Base-by-base conservation (phyloP, 2,329 filamentous ascomycete genomes). In the Xylaria sp. region DNA sequence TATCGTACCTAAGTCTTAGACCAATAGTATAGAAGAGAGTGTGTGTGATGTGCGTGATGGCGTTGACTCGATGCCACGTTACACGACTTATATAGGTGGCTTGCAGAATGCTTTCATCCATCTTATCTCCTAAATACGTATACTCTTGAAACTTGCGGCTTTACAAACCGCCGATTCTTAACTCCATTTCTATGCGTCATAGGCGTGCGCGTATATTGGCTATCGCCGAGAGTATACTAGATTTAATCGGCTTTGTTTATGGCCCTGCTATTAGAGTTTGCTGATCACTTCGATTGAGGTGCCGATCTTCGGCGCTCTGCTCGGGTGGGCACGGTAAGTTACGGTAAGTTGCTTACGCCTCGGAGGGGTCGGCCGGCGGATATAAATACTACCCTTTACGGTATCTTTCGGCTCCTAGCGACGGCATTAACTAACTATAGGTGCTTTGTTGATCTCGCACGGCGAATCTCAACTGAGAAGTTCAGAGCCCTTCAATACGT, bases 111-210 rank as follows among this genome's bases (percentile, higher is more conserved):
- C 48, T 7, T 0, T 26, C 23, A 26, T 48, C 44, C 13, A 48
- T 26, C 44, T 48, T 48, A 48, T 48, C 44, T 26, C 44, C 44
- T 33, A 33, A 28, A 6, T 48, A 26, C 44, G 44, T 26, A 31
- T 10, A 56, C n/a, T 11, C 36, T 54, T 59, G 1, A 23, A 11
- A 36, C 26, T 38, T 6, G 0, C 53, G 40, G 60, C 28, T 6
- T 64, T 64, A 48, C 31, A 57, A 13, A 10, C 44, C 1, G 31
- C 48, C 48, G 56, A 46, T 7, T 38, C 57, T 65, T 68, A 65
- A 61, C 66, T 65, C 66, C 66, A 68, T 38, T 9, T 23, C 11
- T 20, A 51, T 33, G 26, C n/a, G 33, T 46, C 33, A 54, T 51
- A 51, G 26, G 23, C 3, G 3, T 17, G 36, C n/a, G 10, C 20